Evolutionary conservation across 2,329 filamentous ascomycete genomes (phyloP), one percentile per base, ranked within the genome.

Genomic region (Passalora sequoiae): DNA sequence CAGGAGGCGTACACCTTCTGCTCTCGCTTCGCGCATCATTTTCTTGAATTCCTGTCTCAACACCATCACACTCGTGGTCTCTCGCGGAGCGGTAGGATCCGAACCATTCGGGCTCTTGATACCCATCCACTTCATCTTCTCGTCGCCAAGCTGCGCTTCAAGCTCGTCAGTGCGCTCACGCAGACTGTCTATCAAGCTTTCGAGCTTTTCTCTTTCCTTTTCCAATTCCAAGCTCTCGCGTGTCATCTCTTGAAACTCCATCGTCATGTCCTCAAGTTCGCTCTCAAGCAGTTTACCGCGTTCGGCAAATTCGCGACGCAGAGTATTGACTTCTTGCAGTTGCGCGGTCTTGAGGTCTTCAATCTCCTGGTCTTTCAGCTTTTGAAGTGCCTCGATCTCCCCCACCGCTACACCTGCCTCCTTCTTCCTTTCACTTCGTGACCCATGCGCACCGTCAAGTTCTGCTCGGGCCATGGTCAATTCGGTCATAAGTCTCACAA

Each of bases 381-480:
- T 61, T 21, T 67, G 63, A 6, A 74, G 56, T n/a, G 64, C 61
- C 10, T 62, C 55, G 15, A 74, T 59, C 13, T 66, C 61, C 13
- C 62, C 62, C 51, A 78, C 74, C 46, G 81, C 77, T 17, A 83
- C 69, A 57, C 83, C 77, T 42, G 72, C 75, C 60, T 83, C 80
- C n/a, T 80, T 81, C 9, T 81, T 80, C 22, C 83, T 77, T 60
- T 86, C 73, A 7, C 80, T 76, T 39, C 82, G 73, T n/a, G 75
- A 78, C 29, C 92, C 92, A 61, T 97, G 96, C 61, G 94, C 94
- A 50, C 88, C 88, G 57, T 95, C 92, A 19, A 97, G 85, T 65
- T 97, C 91, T 40, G 89, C 87, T 60, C 81, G 80, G 19, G 86
- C 88, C 54, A 97, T 83, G n/a, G 91, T 94, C 30, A 97, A 76